These are phyloP conservation scores for Jamesozyma spencerorum DNA, from an alignment of 805 yeast species.

Conservation along the genomic window DNA sequence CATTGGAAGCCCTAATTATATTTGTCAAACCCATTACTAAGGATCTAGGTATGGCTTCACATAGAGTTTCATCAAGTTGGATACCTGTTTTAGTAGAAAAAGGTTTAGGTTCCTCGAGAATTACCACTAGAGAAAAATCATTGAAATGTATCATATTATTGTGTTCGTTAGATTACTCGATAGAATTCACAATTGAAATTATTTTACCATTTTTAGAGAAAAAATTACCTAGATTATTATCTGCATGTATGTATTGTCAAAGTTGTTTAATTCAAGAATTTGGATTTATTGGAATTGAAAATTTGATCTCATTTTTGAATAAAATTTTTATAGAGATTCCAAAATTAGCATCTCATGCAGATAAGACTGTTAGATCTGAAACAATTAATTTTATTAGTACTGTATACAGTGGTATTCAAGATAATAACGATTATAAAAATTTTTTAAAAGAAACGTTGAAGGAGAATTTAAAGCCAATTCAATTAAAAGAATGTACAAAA, in stretches of 20 bases:
- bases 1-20: slow-evolving; percentile 38
- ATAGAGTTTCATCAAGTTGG: slow-evolving; percentile 11
- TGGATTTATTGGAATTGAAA: slow-evolving; percentile 13
- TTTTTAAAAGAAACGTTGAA: slow-evolving; percentile 50
- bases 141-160: slow-evolving; percentile 52
- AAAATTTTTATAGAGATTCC: slow-evolving; percentile 51
- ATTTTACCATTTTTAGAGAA: slow-evolving; percentile 51
- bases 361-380: slow-evolving; percentile 74
- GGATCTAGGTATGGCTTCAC: background rate
- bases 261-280: slow-evolving; percentile 40
- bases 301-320: slow-evolving; percentile 3
- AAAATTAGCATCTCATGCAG: slow-evolving; percentile 75
- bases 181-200: slow-evolving; percentile 50
- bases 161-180: slow-evolving; percentile 59
- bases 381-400: slow-evolving; percentile 61
- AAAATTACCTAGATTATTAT: slow-evolving; percentile 68
- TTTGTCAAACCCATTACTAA: slow-evolving; percentile 4
- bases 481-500: slow-evolving; percentile 71
- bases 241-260: slow-evolving; percentile 53
- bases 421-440: slow-evolving; percentile 27
- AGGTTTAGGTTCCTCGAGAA: slow-evolving; percentile 65
- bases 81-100: slow-evolving; percentile 56
- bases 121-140: slow-evolving; percentile 61
- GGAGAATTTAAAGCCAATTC: slow-evolving; percentile 78
- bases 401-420: slow-evolving; percentile 50